Evolutionary conservation across 2,329 filamentous ascomycete species (phyloP).

Genomic region (Fusarium pseudonygamai): DNA sequence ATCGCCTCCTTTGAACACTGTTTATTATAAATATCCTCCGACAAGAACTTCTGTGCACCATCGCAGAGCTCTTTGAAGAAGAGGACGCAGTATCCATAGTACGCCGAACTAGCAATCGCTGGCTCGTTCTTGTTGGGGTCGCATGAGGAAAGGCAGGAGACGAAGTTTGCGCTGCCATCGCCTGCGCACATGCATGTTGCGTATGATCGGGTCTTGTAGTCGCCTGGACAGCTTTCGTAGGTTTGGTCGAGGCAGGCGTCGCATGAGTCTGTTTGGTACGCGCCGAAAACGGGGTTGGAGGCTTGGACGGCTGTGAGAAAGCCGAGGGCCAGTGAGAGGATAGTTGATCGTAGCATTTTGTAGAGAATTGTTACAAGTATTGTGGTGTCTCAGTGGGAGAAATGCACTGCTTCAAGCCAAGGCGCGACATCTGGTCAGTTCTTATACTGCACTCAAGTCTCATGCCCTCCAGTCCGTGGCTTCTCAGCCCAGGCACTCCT

Average conservation of each 20-base stretch:
- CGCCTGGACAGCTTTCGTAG: not conserved
- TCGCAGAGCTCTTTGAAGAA: not conserved
- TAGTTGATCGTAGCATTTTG: not conserved
- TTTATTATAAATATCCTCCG: not conserved
- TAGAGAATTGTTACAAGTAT: rapidly evolving
- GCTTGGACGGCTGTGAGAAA: not conserved
- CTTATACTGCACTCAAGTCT: not conserved
- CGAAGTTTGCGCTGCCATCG: not conserved
- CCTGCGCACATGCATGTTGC: constrained; percentile 3
- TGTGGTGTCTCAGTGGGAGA: not conserved
- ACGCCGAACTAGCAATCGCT: not conserved
- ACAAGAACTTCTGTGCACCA: not conserved
- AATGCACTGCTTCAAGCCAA: too few relatives aligned
- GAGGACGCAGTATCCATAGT: not conserved
- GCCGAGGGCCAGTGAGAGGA: not conserved
- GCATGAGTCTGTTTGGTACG: not conserved
- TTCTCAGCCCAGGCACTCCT: not conserved
- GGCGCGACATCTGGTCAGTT: not conserved
- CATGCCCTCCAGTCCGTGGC: not conserved
- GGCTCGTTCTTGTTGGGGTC: not conserved
- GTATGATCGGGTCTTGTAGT: not conserved
- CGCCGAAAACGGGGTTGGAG: not conserved
- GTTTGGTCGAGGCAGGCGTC: not conserved
- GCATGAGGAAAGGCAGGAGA: not conserved
- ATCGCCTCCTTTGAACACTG: not conserved